Base-by-base conservation (phyloP, 192 early-diverging fungal genomes). In the Coemansia guatemalensis region DNA sequence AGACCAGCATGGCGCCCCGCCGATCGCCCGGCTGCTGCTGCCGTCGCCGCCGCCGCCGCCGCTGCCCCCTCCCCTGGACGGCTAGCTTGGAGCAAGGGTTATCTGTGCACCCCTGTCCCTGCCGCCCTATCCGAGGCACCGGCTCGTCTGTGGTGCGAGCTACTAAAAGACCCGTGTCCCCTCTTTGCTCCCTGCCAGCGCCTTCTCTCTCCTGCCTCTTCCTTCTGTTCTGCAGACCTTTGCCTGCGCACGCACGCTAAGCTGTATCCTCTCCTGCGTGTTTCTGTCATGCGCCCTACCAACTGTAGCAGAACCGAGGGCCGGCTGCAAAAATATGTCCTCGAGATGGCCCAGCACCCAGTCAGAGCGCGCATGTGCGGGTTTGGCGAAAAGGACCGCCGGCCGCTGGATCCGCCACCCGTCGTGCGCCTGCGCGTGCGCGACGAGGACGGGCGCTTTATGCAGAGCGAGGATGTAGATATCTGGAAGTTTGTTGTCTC, bases 361-460 rank as follows among this genome's bases (percentile, higher is more conserved):
- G 67, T 82, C 35, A 67, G 86, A 52, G 91, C 91, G 26, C 82
- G 91, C 8, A 89, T 89, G 88, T 90, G 88, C 58, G 91, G 89
- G 12, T 92, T 90, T 64, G 88, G 89, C 30, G 89, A 90, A 54
- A 90, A 90, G 74, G 89, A 88, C 67, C 79, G 86, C 33, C 84
- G 89, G 56, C 87, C 87, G 14, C 75, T 88, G 54, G 83, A 85
- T 32, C 89, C 89, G 8, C 89, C 89, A 20, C 89, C 89, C 23
- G 86, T 90, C 49, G 74, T 88, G 6, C 73, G 83, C 58, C 73
- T 90, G 21, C 76, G 83, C 24, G 81, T 87, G 22, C 77, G 70
- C 44, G 83, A 85, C 53, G 68, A 83, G 33, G 62, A 80, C 56
- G 85, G 85, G 3, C 60, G 78, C 12, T 64, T 73, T 20, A 71